Percentiles rank a stretch among this genome's conserved stretches.
phyloP scores from a whole-genome alignment of 2,329 filamentous ascomycete species.

The Xylaria hypoxylon region DNA sequence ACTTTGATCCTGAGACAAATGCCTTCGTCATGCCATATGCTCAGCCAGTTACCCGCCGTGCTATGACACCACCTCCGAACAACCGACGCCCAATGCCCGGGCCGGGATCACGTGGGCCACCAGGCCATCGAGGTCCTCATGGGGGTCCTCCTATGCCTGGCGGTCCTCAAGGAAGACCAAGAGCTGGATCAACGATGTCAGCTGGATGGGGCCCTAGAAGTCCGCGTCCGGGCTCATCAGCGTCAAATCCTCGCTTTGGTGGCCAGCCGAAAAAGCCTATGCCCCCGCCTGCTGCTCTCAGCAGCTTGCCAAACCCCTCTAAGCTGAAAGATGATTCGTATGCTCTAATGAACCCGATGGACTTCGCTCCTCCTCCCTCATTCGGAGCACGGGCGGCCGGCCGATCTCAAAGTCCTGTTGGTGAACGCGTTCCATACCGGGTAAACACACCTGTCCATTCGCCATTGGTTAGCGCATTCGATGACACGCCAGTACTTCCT shows the following conservation, averaged over 20 bases:
- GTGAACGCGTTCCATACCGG: conserved; percentile 77
- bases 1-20: conserved; percentile 74
- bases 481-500: conserved; percentile 85
- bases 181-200: conserved; percentile 58
- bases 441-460: conserved; percentile 78
- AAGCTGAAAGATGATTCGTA: conserved; percentile 86
- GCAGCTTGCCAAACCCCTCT: conserved; percentile 84
- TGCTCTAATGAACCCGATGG: conserved; percentile 73
- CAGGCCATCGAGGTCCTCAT: conserved; percentile 45
- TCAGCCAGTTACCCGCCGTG: conserved; percentile 85
- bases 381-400: conserved; percentile 77
- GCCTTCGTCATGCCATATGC: conserved; percentile 85
- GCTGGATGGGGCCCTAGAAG: conserved; percentile 51
- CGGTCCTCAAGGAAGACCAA: conserved; percentile 61
- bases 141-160: conserved; percentile 57
- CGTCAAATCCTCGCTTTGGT: conserved; percentile 61
- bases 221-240: conserved; percentile 52
- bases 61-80: conserved; percentile 91
- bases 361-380: conserved; percentile 84
- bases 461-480: conserved; percentile 85
- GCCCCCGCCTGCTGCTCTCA: conserved; percentile 79
- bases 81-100: conserved; percentile 52
- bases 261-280: conserved; percentile 58
- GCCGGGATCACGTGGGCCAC: conserved; percentile 47
- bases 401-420: conserved; percentile 71